These are phyloP conservation scores for Hypholoma sublateritium DNA, from an alignment of 768 basidiomycete genomes.

Conservation along the genomic window DNA sequence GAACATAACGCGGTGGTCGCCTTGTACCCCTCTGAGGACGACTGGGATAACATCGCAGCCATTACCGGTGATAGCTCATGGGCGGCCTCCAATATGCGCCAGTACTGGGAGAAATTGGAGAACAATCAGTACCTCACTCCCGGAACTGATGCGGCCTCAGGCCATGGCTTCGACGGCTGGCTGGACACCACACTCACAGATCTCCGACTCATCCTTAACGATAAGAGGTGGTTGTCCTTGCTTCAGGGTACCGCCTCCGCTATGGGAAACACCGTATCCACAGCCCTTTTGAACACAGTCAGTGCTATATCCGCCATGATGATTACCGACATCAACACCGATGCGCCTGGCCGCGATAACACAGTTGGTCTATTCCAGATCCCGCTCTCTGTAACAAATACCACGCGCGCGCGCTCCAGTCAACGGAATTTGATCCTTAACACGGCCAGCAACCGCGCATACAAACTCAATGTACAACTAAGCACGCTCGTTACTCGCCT, in stretches of 20 bases:
- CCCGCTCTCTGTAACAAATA: background rate
- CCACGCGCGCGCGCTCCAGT: background rate
- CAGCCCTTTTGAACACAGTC: background rate
- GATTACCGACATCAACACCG: background rate
- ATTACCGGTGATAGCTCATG: background rate
- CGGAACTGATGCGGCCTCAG: background rate
- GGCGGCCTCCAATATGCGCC: background rate
- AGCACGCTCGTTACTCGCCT: background rate
- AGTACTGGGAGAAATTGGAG: background rate
- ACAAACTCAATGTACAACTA: background rate
- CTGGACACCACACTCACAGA: background rate
- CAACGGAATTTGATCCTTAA: background rate
- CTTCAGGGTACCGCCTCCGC: background rate
- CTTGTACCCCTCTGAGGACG: constrained; percentile 7
- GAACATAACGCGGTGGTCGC: constrained; percentile 10
- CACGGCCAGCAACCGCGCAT: background rate
- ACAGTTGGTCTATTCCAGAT: background rate
- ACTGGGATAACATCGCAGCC: constrained; percentile 6
- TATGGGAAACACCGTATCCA: background rate
- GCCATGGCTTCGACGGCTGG: background rate
- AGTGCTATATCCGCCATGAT: background rate
- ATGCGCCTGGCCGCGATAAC: background rate
- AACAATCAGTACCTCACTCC: background rate
- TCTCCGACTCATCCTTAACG: background rate
- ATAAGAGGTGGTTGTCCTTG: background rate